phyloP scores from a whole-genome alignment of 2,329 filamentous ascomycete genomes.

The Neophaeococcomyces aloes region DNA sequence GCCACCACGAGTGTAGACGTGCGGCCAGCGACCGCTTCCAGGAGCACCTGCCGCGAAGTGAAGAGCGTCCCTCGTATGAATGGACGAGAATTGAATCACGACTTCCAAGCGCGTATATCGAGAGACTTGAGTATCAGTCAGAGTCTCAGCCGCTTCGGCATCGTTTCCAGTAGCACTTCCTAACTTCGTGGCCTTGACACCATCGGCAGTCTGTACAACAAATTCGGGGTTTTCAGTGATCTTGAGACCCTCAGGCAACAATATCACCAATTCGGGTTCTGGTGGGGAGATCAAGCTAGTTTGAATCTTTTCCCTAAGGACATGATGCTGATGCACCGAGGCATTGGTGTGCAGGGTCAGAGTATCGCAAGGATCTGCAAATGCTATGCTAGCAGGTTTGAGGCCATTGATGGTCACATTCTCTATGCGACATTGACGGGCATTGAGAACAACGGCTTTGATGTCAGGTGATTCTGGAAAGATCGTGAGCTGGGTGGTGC shows the following conservation, averaged over 20 bases:
- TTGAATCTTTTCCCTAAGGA: constrained; percentile 57
- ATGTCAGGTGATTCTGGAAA: constrained; percentile 51
- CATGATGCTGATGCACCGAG: constrained; percentile 62
- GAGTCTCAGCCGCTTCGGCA: constrained; percentile 27
- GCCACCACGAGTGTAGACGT: constrained; percentile 79
- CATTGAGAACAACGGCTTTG: constrained; percentile 48
- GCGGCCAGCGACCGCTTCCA: constrained; percentile 72
- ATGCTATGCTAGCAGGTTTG: constrained; percentile 26
- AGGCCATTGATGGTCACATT: constrained; percentile 40
- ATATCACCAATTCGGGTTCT: constrained; percentile 49
- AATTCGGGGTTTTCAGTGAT: constrained; percentile 47
- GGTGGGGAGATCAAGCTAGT: constrained; percentile 35
- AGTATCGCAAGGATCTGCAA: constrained; percentile 32
- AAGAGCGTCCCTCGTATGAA: constrained; percentile 69
- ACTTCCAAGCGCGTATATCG: constrained; percentile 52
- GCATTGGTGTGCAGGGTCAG: constrained; percentile 35
- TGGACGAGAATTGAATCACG: constrained; percentile 66
- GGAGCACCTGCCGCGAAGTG: constrained; percentile 83
- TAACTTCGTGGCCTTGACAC: constrained; percentile 31
- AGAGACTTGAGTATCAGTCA: constrained; percentile 31
- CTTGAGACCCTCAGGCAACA: constrained; percentile 40
- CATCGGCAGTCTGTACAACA: constrained; percentile 42
- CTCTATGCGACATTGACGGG: constrained; percentile 50
- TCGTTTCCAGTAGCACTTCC: constrained; percentile 23
- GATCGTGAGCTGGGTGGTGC: constrained; percentile 71